A percentile compares a stretch with the other conserved stretches of the same genome.
Conservation (phyloP, 2,329 filamentous ascomycete genomes). For the Aspergillus ochraceoroseus region DNA sequence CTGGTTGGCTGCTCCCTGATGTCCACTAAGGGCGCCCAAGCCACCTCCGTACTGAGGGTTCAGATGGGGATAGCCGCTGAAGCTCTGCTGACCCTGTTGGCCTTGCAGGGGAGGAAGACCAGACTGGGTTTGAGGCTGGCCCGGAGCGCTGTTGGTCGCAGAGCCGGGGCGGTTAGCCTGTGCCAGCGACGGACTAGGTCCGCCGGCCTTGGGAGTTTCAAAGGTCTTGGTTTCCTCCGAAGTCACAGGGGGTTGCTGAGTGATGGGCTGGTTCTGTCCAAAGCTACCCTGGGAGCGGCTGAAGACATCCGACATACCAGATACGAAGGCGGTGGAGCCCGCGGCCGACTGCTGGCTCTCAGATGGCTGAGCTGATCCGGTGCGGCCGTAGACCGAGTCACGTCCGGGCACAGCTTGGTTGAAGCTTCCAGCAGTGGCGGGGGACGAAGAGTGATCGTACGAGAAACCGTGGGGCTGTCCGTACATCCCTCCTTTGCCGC, state of each 20-base stretch:
- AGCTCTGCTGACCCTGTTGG: constrained; percentile 52
- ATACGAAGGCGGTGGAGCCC: constrained; percentile 47
- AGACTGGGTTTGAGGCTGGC: constrained; percentile 48
- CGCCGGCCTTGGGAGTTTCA: constrained; percentile 52
- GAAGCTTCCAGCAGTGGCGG: constrained; percentile 53
- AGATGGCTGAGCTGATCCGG: constrained; percentile 53
- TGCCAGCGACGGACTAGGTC: constrained; percentile 58
- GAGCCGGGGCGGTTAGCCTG: constrained; percentile 61
- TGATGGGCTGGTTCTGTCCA: constrained; percentile 51
- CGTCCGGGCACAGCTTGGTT: constrained; percentile 45
- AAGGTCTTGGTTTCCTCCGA: constrained; percentile 57
- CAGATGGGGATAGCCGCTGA: constrained; percentile 53
- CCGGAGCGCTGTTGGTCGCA: constrained; percentile 55
- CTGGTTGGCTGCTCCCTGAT: constrained; percentile 41
- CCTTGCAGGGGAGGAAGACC: constrained; percentile 53
- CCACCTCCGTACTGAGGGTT: constrained; percentile 52
- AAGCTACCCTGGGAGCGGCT: constrained; percentile 56
- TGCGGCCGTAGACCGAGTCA: constrained; percentile 57
- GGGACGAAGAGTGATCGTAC: constrained; percentile 61
- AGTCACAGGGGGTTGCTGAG: constrained; percentile 46
- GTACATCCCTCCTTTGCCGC: constrained; percentile 58
- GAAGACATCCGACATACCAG: constrained; percentile 56
- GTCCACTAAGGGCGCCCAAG: constrained; percentile 40
- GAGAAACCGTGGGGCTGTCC: constrained; percentile 60
- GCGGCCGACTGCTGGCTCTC: constrained; percentile 51